These are phyloP conservation scores for Ascochyta clinopodiicola DNA, from an alignment of 2,329 filamentous ascomycete species.

Conservation along the genomic window DNA sequence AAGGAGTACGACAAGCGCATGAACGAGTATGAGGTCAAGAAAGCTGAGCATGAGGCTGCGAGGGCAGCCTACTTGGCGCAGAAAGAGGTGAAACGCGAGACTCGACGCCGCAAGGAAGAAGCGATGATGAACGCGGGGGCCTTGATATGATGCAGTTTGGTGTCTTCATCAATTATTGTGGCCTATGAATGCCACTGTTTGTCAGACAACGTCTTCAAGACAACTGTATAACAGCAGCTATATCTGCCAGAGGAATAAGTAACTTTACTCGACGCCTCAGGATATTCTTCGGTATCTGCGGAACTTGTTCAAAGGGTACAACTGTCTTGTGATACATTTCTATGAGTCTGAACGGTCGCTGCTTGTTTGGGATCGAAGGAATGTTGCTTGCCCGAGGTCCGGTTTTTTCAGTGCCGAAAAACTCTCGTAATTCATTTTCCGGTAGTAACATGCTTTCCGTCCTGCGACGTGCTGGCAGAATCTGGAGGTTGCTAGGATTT, in stretches of 20 bases:
- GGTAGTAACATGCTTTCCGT: background rate
- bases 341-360: too few relatives aligned
- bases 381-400: background rate
- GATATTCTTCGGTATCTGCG: too few relatives aligned
- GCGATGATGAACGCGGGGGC: slow-evolving; percentile 52
- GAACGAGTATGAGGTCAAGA: slow-evolving; percentile 45
- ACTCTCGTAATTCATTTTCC: background rate
- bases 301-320: too few relatives aligned
- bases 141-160: slow-evolving; percentile 30
- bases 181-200: background rate
- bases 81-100: slow-evolving; percentile 51
- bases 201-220: too few relatives aligned
- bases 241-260: too few relatives aligned
- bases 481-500: slow-evolving; percentile 9
- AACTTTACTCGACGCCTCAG: too few relatives aligned
- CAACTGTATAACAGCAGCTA: too few relatives aligned
- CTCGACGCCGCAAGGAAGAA: slow-evolving; percentile 52
- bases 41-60: slow-evolving; percentile 39
- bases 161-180: background rate
- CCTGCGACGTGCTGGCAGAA: background rate
- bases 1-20: slow-evolving; percentile 41
- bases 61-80: slow-evolving; percentile 39
- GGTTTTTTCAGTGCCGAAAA: background rate
- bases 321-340: too few relatives aligned
- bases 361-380: too few relatives aligned